Conservation (phyloP, 1,284 basidiomycete genomes). For the Pseudozyma sp. region DNA sequence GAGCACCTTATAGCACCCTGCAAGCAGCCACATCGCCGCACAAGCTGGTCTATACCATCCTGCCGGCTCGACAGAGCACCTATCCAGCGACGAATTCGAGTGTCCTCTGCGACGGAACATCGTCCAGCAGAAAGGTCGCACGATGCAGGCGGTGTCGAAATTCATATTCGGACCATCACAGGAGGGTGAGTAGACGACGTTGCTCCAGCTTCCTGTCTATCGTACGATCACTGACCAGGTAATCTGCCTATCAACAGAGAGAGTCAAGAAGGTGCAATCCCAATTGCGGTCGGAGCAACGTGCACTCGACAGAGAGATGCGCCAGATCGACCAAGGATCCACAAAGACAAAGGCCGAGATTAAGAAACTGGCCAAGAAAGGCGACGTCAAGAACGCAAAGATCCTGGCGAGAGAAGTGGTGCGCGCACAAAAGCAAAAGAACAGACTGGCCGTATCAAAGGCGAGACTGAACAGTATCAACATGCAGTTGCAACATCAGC, state of each 20-base stretch:
- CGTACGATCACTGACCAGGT: not conserved
- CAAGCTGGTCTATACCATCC: not conserved
- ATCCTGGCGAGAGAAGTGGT: constrained; percentile 95
- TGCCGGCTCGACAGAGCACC: not conserved
- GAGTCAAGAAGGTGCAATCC: constrained; percentile 60
- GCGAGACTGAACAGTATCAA: constrained; percentile 91
- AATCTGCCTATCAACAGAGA: constrained; percentile 19
- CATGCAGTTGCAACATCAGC: constrained; percentile 89
- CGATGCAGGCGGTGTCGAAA: constrained; percentile 86
- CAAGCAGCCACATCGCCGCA: no score
- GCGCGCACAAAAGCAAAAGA: constrained; percentile 91
- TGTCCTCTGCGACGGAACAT: not conserved
- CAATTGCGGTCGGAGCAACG: constrained; percentile 65
- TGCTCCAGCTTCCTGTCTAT: not conserved
- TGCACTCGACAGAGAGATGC: constrained; percentile 60
- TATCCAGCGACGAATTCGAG: no score
- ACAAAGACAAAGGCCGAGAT: constrained; percentile 84
- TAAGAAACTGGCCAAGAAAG: constrained; percentile 89
- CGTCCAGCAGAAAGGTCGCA: constrained; percentile 1
- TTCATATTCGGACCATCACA: constrained; percentile 94
- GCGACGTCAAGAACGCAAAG: constrained; percentile 90
- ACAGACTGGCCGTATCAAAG: constrained; percentile 89
- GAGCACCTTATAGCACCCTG: not conserved
- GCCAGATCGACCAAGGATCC: constrained; percentile 83
- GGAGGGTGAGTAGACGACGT: constrained; percentile 74